Evolutionary conservation across 208 protist genomes (phyloP).

Genomic region (Trichomonas tenax): DNA sequence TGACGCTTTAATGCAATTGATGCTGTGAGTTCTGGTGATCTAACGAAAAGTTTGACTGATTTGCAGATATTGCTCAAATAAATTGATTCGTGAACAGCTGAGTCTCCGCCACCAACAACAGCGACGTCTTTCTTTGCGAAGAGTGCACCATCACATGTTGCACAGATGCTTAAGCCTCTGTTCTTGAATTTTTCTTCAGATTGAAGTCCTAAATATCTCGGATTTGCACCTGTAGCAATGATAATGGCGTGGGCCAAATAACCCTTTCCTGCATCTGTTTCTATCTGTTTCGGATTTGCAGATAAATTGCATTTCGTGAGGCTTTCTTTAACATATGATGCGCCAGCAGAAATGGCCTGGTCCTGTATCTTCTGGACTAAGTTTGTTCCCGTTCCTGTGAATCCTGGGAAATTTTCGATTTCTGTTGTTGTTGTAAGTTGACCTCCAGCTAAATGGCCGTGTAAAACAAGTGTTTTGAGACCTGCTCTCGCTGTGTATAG

Average conservation of each 20-base stretch:
- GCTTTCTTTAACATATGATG: slow-evolving; percentile 39
- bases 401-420: slow-evolving; percentile 58
- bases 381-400: slow-evolving; percentile 40
- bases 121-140: slow-evolving; percentile 26
- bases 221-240: slow-evolving; percentile 53
- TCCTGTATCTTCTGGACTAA: slow-evolving; percentile 40
- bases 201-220: slow-evolving; percentile 33
- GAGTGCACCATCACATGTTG: slow-evolving; percentile 50
- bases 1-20: slow-evolving; percentile 53
- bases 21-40: slow-evolving; percentile 51
- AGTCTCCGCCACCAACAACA: slow-evolving; percentile 55
- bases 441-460: slow-evolving; percentile 46
- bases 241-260: slow-evolving; percentile 45
- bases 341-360: slow-evolving; percentile 29
- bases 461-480: slow-evolving; percentile 37
- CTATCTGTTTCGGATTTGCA: not conserved
- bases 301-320: slow-evolving; percentile 40
- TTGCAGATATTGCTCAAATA: slow-evolving; percentile 47
- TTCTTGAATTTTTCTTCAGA: slow-evolving; percentile 44
- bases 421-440: slow-evolving; percentile 59
- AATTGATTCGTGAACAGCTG: slow-evolving; percentile 51
- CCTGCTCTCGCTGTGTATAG: slow-evolving; percentile 50
- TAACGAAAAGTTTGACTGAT: slow-evolving; percentile 53
- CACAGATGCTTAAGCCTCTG: slow-evolving; percentile 53
- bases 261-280: not conserved